These are phyloP conservation scores for Neonectria coccinea DNA, from an alignment of 2,329 filamentous ascomycete species.

Conservation along the genomic window DNA sequence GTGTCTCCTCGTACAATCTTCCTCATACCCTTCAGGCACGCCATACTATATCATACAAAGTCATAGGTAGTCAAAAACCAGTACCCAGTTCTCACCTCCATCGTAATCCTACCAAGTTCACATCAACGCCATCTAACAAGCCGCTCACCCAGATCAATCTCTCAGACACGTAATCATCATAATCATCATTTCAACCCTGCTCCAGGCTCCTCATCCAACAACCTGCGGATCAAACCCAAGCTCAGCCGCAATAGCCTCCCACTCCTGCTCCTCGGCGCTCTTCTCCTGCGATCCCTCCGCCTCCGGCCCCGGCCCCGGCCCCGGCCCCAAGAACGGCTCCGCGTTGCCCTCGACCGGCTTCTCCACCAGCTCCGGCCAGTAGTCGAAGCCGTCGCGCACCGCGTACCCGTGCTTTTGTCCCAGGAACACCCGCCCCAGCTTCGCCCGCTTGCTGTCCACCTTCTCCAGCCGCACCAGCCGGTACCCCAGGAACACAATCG, in stretches of 20 bases:
- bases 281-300: constrained; percentile 7
- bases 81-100: not conserved
- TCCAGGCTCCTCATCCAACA: constrained; percentile 13
- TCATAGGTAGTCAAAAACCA: constrained; percentile 5
- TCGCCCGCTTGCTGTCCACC: constrained; percentile 23
- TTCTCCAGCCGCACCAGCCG: constrained; percentile 26
- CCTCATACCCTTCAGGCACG: not conserved
- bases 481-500: constrained; percentile 27
- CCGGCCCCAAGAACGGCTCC: constrained; percentile 7
- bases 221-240: constrained; percentile 20
- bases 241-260: constrained; percentile 18
- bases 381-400: constrained; percentile 21
- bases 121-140: not conserved
- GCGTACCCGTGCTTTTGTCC: constrained; percentile 27
- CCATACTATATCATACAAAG: constrained; percentile 8
- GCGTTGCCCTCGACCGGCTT: constrained; percentile 25
- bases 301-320: not conserved
- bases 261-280: constrained; percentile 19
- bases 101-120: not conserved
- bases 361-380: constrained; percentile 24
- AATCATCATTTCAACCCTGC: not conserved
- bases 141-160: not conserved
- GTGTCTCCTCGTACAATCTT: not conserved
- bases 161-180: not conserved
- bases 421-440: constrained; percentile 23